Percentiles rank a stretch among this genome's conserved stretches.
phyloP scores from a whole-genome alignment of 768 basidiomycete genomes.

The Auriscalpium orientale region DNA sequence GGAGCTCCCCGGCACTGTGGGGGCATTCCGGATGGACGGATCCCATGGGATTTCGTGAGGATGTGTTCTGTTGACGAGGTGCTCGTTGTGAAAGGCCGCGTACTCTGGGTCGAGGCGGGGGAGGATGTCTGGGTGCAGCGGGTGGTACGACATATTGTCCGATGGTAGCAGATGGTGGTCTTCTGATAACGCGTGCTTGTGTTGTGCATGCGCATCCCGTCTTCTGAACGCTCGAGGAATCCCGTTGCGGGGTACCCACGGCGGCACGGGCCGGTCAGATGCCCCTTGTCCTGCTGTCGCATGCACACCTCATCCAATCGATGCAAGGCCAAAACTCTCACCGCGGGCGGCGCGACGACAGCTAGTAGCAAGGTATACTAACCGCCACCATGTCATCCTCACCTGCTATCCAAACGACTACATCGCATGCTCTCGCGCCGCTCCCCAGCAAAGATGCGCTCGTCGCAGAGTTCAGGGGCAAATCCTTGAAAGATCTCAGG shows the following conservation, averaged over 20 bases:
- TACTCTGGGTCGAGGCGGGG: conserved; percentile 60
- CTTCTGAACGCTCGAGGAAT: conserved; percentile 1
- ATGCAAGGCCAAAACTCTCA: no score
- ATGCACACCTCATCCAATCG: no score
- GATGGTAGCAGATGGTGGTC: no score
- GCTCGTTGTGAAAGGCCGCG: conserved; percentile 48
- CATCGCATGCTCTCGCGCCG: conserved; percentile 32
- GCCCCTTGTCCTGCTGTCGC: no score
- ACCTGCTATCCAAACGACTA: conserved; percentile 36
- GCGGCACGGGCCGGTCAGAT: no score
- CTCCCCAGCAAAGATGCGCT: conserved; percentile 44
- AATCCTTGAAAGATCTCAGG: conserved; percentile 45
- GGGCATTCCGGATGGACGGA: conserved; percentile 43
- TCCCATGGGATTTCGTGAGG: conserved; percentile 58
- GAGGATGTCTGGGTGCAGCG: conserved; percentile 57
- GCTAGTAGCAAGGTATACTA: background rate
- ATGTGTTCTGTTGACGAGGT: conserved; percentile 38
- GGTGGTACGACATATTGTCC: conserved; percentile 21
- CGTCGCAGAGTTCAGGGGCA: conserved; percentile 49
- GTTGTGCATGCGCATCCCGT: conserved; percentile 17
- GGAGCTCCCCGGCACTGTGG: conserved; percentile 51
- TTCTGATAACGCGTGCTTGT: no score
- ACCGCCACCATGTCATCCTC: conserved; percentile 5
- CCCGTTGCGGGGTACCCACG: background rate
- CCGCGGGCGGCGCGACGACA: background rate